phyloP scores from a whole-genome alignment of 2,329 filamentous ascomycete species.

The Talaromyces sp. region DNA sequence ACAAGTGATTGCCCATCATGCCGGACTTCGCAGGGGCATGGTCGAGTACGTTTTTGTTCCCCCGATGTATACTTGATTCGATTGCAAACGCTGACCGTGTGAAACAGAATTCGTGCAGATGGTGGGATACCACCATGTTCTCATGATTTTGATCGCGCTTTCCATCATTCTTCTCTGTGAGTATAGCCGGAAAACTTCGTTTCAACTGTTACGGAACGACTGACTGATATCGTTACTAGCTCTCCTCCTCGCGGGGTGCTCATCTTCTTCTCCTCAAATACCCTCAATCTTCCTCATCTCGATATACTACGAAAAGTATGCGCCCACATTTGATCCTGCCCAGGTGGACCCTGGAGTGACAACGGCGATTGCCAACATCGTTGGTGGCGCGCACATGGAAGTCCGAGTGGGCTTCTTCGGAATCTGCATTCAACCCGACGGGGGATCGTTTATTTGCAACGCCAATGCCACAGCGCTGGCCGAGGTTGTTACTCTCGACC shows the following conservation, averaged over 20 bases:
- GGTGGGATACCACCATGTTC: conserved; percentile 72
- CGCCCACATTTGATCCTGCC: conserved; percentile 72
- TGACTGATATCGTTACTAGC: conserved; percentile 47
- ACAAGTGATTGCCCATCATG: conserved; percentile 12
- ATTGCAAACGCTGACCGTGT: background rate
- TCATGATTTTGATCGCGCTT: conserved; percentile 95
- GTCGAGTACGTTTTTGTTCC: conserved; percentile 26
- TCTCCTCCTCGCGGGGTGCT: conserved; percentile 88
- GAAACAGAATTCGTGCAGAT: conserved; percentile 53
- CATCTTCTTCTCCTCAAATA: conserved; percentile 90
- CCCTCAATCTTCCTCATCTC: conserved; percentile 96
- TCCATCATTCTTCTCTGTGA: conserved; percentile 92
- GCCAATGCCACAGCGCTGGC: conserved; percentile 94
- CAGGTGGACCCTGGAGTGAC: conserved; percentile 89
- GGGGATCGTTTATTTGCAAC: conserved; percentile 87
- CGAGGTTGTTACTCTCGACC: conserved; percentile 80
- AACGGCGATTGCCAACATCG: conserved; percentile 82
- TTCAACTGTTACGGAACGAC: background rate
- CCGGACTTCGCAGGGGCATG: conserved; percentile 20
- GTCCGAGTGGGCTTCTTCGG: conserved; percentile 96
- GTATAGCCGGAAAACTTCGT: conserved; percentile 32
- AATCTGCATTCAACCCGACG: conserved; percentile 90
- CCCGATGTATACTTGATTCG: background rate
- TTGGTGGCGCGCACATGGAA: conserved; percentile 75
- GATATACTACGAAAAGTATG: conserved; percentile 90